Conservation (phyloP, 768 basidiomycete genomes). For the Auriscalpium orientale region DNA sequence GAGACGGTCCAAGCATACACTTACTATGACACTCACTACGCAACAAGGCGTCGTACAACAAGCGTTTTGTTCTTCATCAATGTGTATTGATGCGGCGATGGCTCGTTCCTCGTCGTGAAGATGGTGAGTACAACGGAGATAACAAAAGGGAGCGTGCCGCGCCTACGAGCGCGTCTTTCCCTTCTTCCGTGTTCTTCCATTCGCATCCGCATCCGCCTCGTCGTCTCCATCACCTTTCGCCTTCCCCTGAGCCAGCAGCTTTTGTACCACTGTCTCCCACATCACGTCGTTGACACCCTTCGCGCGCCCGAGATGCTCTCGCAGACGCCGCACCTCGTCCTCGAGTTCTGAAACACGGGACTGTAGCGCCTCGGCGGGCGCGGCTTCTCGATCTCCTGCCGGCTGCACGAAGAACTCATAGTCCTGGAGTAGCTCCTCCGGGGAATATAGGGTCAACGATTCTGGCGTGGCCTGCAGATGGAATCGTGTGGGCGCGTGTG, state of each 20-base stretch:
- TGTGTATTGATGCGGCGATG: too few relatives aligned
- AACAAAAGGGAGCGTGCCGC: not conserved
- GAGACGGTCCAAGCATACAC: too few relatives aligned
- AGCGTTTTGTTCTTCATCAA: too few relatives aligned
- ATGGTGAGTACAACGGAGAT: not conserved
- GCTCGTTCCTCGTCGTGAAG: not conserved
- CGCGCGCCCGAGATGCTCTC: constrained; percentile 69
- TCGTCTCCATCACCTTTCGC: constrained; percentile 4
- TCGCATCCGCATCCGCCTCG: not conserved
- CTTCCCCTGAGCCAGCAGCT: constrained; percentile 36
- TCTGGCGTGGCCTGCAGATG: constrained; percentile 14
- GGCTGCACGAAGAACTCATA: constrained; percentile 59
- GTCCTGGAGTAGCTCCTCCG: constrained; percentile 55
- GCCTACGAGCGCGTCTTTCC: not conserved
- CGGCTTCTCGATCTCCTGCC: constrained; percentile 23
- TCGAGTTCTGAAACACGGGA: constrained; percentile 63
- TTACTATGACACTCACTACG: too few relatives aligned
- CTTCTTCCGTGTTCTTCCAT: not conserved
- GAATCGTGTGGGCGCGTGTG: not conserved
- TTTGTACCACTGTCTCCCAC: constrained; percentile 83
- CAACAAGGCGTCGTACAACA: too few relatives aligned
- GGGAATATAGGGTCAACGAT: constrained; percentile 32
- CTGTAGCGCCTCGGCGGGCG: constrained; percentile 33
- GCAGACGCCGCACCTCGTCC: constrained; percentile 57
- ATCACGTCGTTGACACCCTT: constrained; percentile 90